Percentiles rank a stretch among this genome's conserved stretches.
phyloP scores from a whole-genome alignment of 768 basidiomycete genomes.

The Hebeloma cylindrosporum region DNA sequence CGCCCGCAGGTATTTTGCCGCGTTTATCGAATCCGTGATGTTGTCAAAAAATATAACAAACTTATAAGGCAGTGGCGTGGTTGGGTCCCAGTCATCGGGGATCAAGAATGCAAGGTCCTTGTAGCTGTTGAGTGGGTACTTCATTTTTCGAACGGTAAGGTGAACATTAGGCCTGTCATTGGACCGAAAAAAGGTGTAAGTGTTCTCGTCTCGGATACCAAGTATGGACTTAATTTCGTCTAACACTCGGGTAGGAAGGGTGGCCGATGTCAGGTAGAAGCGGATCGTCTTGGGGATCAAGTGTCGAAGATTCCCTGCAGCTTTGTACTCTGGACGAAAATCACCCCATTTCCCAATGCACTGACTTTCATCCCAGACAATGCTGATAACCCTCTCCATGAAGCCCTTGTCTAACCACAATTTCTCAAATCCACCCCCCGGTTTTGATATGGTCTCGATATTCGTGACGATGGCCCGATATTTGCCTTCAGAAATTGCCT shows the following conservation, averaged over 20 bases:
- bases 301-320: constrained; percentile 24
- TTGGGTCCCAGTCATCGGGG: constrained; percentile 4
- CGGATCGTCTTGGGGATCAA: constrained; percentile 29
- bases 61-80: constrained; percentile 5
- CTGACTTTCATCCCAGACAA: constrained; percentile 38
- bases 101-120: constrained; percentile 26
- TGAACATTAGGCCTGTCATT: constrained; percentile 34
- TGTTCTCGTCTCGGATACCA: constrained; percentile 14
- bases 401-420: constrained; percentile 20
- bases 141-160: constrained; percentile 23
- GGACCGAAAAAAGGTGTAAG: constrained; percentile 16
- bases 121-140: constrained; percentile 18
- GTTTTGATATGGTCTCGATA: constrained; percentile 15
- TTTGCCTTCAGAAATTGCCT: constrained; percentile 19
- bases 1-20: constrained; percentile 9
- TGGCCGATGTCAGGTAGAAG: constrained; percentile 35
- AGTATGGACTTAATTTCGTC: constrained; percentile 23
- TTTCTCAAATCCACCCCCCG: constrained; percentile 3
- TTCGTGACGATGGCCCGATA: constrained; percentile 20
- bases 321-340: constrained; percentile 37
- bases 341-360: constrained; percentile 39
- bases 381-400: constrained; percentile 1
- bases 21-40: constrained; percentile 20
- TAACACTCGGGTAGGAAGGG: constrained; percentile 26
- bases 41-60: constrained; percentile 30